Base-by-base conservation (phyloP, 495 filamentous ascomycete genomes). In the Penicillium malachiteum region DNA sequence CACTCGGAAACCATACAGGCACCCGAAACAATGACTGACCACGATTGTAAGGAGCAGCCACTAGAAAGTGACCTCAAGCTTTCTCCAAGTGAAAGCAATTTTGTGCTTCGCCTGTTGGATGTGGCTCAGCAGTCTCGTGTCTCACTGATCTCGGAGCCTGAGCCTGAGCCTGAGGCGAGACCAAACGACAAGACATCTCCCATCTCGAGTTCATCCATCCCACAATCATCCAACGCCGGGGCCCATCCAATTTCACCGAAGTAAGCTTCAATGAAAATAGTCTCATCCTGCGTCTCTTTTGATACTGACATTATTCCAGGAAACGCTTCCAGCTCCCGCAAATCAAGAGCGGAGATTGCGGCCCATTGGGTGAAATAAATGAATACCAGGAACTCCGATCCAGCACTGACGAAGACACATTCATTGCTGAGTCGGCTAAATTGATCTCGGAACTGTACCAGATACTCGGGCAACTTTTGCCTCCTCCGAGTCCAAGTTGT, bases 391-490 rank as follows among this genome's bases (percentile, higher is more conserved):
- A 30, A 30, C 7, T 44, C 9, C 21, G n/a, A 17, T 17, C 18
- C 3, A 30, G 7, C 26, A 4, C 4, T 26, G 21, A 26, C 9
- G 18, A n/a, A 46, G 30, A 46, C 12, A 5, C 47, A 7, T 3
- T 13, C 12, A 26, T 4, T 26, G 21, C 46, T 18, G 40, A 52
- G 12, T 43, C 50, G 9, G 17, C 9, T 11, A 11, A 38, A 4
- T 42, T 52, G 39, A 32, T 44, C 6, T 44, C 14, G 14, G 26
- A 52, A n/a, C n/a, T 52, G 10, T 44, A 17, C 30, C 39, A 52
- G 5, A 30, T 43, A 12, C 30, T 52, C 17, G 39, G 35, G 9
- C 14, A 16, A 4, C 13, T 11, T 1, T 12, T 5, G 18, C 12
- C 40, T 35, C 7, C 7, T 1, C 8, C 13, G n/a, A n/a, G n/a